A percentile compares a stretch with the other conserved stretches of the same genome.
phyloP scores from a whole-genome alignment of 495 filamentous ascomycete species.

The Lasiosphaeriaceae sp. region DNA sequence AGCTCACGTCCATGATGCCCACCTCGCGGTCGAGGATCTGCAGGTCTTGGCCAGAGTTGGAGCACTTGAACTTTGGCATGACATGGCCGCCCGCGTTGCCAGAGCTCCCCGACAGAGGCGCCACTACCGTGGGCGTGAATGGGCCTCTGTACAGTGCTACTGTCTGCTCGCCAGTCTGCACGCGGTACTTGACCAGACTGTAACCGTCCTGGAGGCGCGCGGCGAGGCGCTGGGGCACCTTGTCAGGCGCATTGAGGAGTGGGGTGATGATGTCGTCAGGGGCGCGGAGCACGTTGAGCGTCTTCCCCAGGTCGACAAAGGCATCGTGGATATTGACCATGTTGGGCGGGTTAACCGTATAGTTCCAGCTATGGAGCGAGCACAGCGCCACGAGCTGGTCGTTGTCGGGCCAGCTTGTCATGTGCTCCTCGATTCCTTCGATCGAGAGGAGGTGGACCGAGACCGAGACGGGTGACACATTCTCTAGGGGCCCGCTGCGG shows the following conservation, averaged over 20 bases:
- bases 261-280: neutral
- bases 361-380: slow-evolving; percentile 44
- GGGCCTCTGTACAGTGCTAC: slow-evolving; percentile 40
- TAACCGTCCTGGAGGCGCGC: slow-evolving; percentile 38
- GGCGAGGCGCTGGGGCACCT: neutral
- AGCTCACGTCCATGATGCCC: slow-evolving; percentile 47
- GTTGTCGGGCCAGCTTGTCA: neutral
- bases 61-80: slow-evolving; percentile 10
- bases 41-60: slow-evolving; percentile 28
- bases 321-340: slow-evolving; percentile 30
- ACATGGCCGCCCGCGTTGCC: neutral
- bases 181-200: slow-evolving; percentile 30
- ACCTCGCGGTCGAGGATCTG: slow-evolving; percentile 42
- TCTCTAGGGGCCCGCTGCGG: slow-evolving; percentile 29
- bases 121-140: slow-evolving; percentile 24
- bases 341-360: slow-evolving; percentile 34
- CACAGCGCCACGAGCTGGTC: slow-evolving; percentile 30
- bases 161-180: slow-evolving; percentile 39
- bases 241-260: neutral
- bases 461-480: slow-evolving; percentile 13
- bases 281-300: neutral
- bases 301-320: slow-evolving; percentile 18
- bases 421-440: slow-evolving; percentile 14
- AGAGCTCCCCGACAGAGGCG: no score
- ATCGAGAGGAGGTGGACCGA: slow-evolving; percentile 38